Conservation (phyloP, 176 grass and related monocot genomes). For the Phyllostachys edulis region DNA sequence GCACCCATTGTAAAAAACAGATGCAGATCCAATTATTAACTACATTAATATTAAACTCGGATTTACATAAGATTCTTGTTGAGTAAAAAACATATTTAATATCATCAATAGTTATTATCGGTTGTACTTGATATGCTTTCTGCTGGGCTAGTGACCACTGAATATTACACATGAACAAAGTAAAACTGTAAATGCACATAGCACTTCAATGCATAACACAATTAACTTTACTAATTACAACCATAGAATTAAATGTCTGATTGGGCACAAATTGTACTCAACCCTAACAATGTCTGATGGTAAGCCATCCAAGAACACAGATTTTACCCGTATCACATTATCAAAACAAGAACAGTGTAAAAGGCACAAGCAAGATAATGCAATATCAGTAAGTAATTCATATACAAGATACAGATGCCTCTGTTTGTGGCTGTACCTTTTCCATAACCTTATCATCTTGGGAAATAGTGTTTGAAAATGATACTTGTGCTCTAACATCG, state of each 20-base stretch:
- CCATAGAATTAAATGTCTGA: too few relatives aligned
- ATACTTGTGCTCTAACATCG: constrained; percentile 64
- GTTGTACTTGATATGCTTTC: too few relatives aligned
- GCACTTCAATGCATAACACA: too few relatives aligned
- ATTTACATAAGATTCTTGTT: constrained; percentile 15
- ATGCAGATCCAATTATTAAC: background rate
- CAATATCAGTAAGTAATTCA: constrained; percentile 8
- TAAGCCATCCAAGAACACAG: constrained; percentile 69
- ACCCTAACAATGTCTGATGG: too few relatives aligned
- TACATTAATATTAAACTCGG: background rate
- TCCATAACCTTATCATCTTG: constrained; percentile 64
- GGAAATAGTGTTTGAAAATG: constrained; percentile 70
- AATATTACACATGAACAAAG: too few relatives aligned
- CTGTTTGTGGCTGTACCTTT: constrained; percentile 41
- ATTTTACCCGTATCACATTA: constrained; percentile 50
- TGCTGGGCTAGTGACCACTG: too few relatives aligned
- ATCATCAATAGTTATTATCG: too few relatives aligned
- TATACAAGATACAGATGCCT: constrained; percentile 1
- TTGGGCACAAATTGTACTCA: too few relatives aligned
- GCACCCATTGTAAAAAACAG: background rate
- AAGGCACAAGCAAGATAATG: constrained; percentile 10
- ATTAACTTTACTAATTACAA: too few relatives aligned
- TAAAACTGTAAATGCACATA: too few relatives aligned
- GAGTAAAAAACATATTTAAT: too few relatives aligned
- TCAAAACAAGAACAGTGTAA: constrained; percentile 8